Base-by-base conservation (phyloP, 2,329 filamentous ascomycete genomes). In the Ilyonectria sp. region DNA sequence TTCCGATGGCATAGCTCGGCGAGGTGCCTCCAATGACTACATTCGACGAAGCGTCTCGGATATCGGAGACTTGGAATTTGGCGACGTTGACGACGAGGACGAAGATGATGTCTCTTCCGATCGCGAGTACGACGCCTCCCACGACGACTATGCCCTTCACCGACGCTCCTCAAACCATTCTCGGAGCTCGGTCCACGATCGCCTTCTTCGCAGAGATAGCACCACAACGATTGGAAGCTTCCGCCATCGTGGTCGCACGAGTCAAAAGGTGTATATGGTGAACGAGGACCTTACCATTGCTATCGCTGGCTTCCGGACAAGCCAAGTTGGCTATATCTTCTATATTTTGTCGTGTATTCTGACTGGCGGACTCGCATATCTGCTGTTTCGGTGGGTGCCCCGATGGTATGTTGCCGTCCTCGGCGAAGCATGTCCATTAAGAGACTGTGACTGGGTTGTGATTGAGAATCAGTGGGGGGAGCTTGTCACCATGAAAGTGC, bases 381-480 rank as follows among this genome's bases (percentile, higher is more conserved):
- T 99, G 15, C 76, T 98, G 6, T 88, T 98, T 63, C 89, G 94
- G 69, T 99, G 96, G 96, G 81, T 98, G 60, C 97, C 96, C 6
- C 89, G 91, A 65, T 97, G 94, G 94, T 91, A 93, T 74, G 91
- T 98, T 56, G 87, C 87, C 55, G 79, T 98, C 47, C 85, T 93
- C 46, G 96, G 96, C 31, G 87, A 84, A 60, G 83, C 90, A 6
- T 89, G 89, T 17, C 85, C 93, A 2, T 84, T 99, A 33, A 86
- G 87, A 60, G 89, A 93, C 61, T 96, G 94, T 76, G 87, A 93
- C 67, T 99, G 97, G 96, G 92, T 97, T 49, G 95, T 97, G 31
- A 89, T 98, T 70, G 96, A 98, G 87, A 98, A 99, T 76, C 94
- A 98, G 86, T 98, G 96, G 95, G 93, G 93, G 56, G 95, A 98